Percentiles rank a stretch among this genome's conserved stretches.
Conservation (phyloP, 1,139 yeast genomes). For the Schizosaccharomyces versatilis region DNA sequence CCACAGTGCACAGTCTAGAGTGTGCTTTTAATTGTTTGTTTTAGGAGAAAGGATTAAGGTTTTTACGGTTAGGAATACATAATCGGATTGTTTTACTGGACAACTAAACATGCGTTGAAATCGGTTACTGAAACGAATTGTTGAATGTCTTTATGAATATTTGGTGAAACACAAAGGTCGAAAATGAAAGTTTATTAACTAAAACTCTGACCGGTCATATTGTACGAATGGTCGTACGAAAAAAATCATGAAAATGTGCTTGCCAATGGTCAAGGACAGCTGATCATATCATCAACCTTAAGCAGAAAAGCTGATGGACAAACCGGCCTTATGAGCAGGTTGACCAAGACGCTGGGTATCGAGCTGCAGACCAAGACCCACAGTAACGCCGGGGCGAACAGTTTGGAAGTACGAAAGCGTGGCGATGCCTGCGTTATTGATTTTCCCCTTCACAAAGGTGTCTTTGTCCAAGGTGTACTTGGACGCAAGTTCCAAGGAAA, state of each 20-base stretch:
- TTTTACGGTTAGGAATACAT: no score
- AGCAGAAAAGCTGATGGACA: slow-evolving; percentile 10
- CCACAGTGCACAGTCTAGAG: no score
- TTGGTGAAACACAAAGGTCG: no score
- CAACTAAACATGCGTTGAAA: no score
- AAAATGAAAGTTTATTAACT: no score
- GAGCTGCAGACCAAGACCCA: slow-evolving; percentile 93
- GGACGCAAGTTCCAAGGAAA: slow-evolving; percentile 80
- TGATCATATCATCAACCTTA: background rate
- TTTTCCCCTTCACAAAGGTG: slow-evolving; percentile 50
- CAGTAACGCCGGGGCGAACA: slow-evolving; percentile 88
- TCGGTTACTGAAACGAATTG: no score
- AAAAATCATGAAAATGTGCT: background rate
- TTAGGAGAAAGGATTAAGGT: no score
- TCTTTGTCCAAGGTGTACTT: slow-evolving; percentile 74
- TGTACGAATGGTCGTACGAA: background rate
- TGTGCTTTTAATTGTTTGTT: no score
- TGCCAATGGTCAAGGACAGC: no score
- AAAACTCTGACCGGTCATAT: background rate
- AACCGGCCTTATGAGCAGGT: slow-evolving; percentile 64
- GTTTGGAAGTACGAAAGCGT: slow-evolving; percentile 87
- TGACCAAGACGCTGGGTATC: slow-evolving; percentile 56
- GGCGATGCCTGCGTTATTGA: slow-evolving; percentile 90
- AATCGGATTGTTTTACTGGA: no score
- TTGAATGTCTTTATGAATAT: no score